Evolutionary conservation across 2,329 filamentous ascomycete genomes (phyloP).

Genomic region (Helotiales sp.): DNA sequence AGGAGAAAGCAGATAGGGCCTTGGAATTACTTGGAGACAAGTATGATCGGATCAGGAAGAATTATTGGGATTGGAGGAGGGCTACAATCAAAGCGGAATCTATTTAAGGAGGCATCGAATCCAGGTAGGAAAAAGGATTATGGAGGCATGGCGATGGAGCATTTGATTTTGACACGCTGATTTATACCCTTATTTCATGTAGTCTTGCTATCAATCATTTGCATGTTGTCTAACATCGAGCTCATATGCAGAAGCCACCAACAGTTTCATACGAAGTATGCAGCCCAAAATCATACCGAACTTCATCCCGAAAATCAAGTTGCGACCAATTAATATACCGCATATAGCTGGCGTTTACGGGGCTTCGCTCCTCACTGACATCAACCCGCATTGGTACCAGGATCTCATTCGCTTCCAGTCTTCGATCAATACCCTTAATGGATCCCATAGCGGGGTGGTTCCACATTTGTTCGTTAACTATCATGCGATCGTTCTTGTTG

Average conservation of each 20-base stretch:
- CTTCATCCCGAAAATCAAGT: not conserved
- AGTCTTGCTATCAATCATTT: no score
- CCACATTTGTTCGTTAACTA: not conserved
- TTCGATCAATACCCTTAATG: not conserved
- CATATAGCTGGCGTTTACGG: not conserved
- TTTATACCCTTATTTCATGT: not conserved
- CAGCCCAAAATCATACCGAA: conserved; percentile 20
- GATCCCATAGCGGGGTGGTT: not conserved
- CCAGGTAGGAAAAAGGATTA: not conserved
- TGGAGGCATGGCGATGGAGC: not conserved
- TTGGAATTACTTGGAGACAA: conserved; percentile 74
- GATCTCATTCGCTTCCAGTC: not conserved
- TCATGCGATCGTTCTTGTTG: not conserved
- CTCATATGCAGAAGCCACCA: no score
- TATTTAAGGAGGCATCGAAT: not conserved
- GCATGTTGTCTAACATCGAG: no score
- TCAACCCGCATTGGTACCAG: not conserved
- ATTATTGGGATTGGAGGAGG: conserved; percentile 85
- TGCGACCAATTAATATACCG: not conserved
- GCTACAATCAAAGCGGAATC: conserved; percentile 16
- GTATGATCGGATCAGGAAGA: conserved; percentile 88
- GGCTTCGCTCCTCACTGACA: not conserved
- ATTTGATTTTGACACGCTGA: not conserved
- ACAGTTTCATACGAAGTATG: not conserved
- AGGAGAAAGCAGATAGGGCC: conserved; percentile 65